Evolutionary conservation across 176 grass and related monocot genomes (phyloP).

Genomic region (Triticum monococcum): DNA sequence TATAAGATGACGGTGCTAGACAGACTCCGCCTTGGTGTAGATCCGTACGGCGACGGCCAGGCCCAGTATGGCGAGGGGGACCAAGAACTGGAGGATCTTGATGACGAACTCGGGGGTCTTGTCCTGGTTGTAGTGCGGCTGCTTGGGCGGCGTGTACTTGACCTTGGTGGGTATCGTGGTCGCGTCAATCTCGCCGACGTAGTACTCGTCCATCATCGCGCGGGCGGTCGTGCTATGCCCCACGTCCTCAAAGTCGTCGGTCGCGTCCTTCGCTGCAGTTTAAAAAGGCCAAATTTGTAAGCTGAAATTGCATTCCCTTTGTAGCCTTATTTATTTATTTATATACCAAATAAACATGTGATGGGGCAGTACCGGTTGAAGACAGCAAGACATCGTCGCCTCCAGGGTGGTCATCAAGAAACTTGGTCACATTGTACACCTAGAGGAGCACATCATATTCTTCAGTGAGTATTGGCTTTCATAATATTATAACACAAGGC

Average conservation of each 20-base stretch:
- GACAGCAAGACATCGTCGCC: constrained; percentile 91
- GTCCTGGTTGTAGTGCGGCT: constrained; percentile 89
- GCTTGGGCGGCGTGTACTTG: constrained; percentile 81
- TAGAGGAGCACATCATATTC: constrained; percentile 1
- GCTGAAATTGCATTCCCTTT: not conserved
- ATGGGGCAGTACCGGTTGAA: constrained; percentile 65
- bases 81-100: constrained; percentile 88
- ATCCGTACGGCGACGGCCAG: constrained; percentile 70
- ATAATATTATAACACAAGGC: too few relatives aligned
- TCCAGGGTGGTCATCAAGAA: constrained; percentile 96
- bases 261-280: constrained; percentile 71
- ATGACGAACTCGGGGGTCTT: constrained; percentile 82
- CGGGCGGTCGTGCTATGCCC: constrained; percentile 69
- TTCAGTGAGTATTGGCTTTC: not conserved
- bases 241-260: constrained; percentile 68
- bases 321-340: not conserved
- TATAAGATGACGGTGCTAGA: not conserved
- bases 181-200: constrained; percentile 53
- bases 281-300: not conserved
- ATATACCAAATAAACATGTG: not conserved
- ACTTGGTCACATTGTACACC: constrained; percentile 98
- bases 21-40: constrained; percentile 80
- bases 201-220: constrained; percentile 77
- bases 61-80: constrained; percentile 75
- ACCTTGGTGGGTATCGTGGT: constrained; percentile 84